Evolutionary conservation across 2,329 filamentous ascomycete genomes (phyloP).

Genomic region (Nannizziopsis barbatae): DNA sequence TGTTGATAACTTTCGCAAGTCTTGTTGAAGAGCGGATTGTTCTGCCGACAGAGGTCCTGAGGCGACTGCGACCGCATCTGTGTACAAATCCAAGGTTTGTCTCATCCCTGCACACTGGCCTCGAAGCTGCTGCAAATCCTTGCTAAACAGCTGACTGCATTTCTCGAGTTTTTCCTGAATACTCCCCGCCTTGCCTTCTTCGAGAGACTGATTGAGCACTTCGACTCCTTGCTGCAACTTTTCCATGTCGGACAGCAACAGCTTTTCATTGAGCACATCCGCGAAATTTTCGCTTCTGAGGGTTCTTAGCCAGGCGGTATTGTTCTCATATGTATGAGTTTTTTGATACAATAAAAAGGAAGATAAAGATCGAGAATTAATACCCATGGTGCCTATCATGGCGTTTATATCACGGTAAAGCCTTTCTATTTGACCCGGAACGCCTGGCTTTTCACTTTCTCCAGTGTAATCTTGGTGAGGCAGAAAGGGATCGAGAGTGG

Average conservation of each 20-base stretch:
- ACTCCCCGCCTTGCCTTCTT: slow-evolving; percentile 56
- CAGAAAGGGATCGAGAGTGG: slow-evolving; percentile 39
- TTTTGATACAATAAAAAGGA: slow-evolving; percentile 44
- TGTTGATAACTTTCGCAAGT: slow-evolving; percentile 65
- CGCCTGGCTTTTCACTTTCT: slow-evolving; percentile 36
- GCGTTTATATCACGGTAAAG: slow-evolving; percentile 48
- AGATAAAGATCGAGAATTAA: slow-evolving; percentile 61
- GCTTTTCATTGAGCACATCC: slow-evolving; percentile 59
- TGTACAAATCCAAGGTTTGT: slow-evolving; percentile 58
- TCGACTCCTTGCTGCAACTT: slow-evolving; percentile 56
- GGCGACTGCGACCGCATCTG: slow-evolving; percentile 57
- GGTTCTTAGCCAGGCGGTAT: slow-evolving; percentile 38
- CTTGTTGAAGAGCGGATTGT: slow-evolving; percentile 70
- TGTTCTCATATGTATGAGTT: slow-evolving; percentile 37
- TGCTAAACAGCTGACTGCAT: slow-evolving; percentile 49
- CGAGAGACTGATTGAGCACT: slow-evolving; percentile 53
- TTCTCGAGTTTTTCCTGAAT: slow-evolving; percentile 57
- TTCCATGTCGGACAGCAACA: slow-evolving; percentile 65
- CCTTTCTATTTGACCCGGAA: slow-evolving; percentile 41
- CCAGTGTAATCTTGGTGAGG: slow-evolving; percentile 39
- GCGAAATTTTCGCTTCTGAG: slow-evolving; percentile 43
- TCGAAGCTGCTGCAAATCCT: slow-evolving; percentile 60
- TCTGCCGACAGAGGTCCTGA: slow-evolving; percentile 72
- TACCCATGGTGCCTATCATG: slow-evolving; percentile 85
- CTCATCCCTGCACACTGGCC: slow-evolving; percentile 68